phyloP scores from a whole-genome alignment of 1,284 basidiomycete species.

The Apiotrichum brassicae region DNA sequence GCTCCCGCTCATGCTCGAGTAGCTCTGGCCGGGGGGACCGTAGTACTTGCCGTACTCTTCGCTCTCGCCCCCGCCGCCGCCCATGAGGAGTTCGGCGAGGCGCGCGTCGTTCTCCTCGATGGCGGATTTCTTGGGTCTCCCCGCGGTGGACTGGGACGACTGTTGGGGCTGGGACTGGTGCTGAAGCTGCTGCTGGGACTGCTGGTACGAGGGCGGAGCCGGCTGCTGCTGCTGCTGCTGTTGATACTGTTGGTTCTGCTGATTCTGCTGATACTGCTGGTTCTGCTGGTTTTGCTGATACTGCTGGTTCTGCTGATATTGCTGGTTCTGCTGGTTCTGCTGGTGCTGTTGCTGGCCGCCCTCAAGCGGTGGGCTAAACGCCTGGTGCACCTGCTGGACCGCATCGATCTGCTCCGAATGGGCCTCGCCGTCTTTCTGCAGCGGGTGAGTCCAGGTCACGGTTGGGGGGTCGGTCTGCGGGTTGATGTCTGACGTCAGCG shows the following conservation, averaged over 20 bases:
- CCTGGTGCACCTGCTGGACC: background rate
- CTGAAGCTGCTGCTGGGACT: background rate
- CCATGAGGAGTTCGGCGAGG: slow-evolving; percentile 3
- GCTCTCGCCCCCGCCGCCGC: background rate
- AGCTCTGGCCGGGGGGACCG: background rate
- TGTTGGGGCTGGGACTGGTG: background rate
- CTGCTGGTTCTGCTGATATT: background rate
- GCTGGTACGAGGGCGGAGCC: background rate
- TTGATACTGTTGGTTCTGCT: background rate
- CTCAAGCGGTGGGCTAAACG: background rate
- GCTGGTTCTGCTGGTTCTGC: background rate
- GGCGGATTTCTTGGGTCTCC: background rate
- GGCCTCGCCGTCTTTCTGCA: slow-evolving; percentile 20
- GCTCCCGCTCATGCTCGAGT: no score
- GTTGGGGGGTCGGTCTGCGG: slow-evolving; percentile 32
- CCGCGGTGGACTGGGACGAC: background rate
- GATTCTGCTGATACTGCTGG: background rate
- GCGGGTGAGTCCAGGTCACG: slow-evolving; percentile 35
- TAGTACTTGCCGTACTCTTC: background rate
- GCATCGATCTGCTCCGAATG: slow-evolving; percentile 31
- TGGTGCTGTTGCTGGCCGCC: background rate
- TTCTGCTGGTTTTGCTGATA: background rate
- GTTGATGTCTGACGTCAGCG: slow-evolving; percentile 19
- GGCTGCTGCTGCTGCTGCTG: background rate
- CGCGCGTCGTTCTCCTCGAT: background rate